These are phyloP conservation scores for Purshia tridentata DNA, from an alignment of 306 rosid genomes.

Conservation along the genomic window DNA sequence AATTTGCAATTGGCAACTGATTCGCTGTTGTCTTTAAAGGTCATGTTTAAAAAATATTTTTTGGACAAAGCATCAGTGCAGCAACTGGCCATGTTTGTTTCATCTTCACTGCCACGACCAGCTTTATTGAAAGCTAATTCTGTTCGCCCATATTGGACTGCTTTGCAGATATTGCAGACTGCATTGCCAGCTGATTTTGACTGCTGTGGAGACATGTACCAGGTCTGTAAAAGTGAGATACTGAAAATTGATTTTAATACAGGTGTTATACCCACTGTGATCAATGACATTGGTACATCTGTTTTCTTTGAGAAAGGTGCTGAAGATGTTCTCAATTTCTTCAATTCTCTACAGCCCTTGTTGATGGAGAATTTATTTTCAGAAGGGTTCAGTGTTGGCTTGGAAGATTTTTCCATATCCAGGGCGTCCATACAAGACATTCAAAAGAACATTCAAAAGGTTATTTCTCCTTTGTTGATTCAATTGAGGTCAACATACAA, in stretches of 20 bases:
- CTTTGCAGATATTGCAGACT: constrained; percentile 71
- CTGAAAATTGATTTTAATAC: constrained; percentile 50
- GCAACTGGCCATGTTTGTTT: constrained; percentile 77
- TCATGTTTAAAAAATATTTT: constrained; percentile 50
- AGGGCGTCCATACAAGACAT: constrained; percentile 35
- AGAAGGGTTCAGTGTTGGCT: constrained; percentile 82
- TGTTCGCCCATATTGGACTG: constrained; percentile 66
- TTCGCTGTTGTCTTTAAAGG: constrained; percentile 66
- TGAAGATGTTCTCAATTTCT: constrained; percentile 66
- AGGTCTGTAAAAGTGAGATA: constrained; percentile 56
- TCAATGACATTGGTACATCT: constrained; percentile 75
- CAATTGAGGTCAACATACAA: constrained; percentile 64
- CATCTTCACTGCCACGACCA: constrained; percentile 61
- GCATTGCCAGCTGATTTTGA: constrained; percentile 67
- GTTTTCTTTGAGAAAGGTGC: constrained; percentile 83
- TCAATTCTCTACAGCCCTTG: constrained; percentile 71
- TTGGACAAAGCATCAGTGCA: constrained; percentile 54
- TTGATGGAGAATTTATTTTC: constrained; percentile 81
- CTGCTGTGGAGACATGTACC: constrained; percentile 61
- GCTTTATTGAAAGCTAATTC: constrained; percentile 51
- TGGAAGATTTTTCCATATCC: constrained; percentile 72
- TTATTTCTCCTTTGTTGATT: constrained; percentile 50
- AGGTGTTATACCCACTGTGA: constrained; percentile 52
- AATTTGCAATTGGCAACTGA: constrained; percentile 74
- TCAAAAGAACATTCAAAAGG: constrained; percentile 43